Evolutionary conservation across 2,329 filamentous ascomycete genomes (phyloP), one percentile per base, ranked within the genome.

Genomic region (Xylariales sp.): DNA sequence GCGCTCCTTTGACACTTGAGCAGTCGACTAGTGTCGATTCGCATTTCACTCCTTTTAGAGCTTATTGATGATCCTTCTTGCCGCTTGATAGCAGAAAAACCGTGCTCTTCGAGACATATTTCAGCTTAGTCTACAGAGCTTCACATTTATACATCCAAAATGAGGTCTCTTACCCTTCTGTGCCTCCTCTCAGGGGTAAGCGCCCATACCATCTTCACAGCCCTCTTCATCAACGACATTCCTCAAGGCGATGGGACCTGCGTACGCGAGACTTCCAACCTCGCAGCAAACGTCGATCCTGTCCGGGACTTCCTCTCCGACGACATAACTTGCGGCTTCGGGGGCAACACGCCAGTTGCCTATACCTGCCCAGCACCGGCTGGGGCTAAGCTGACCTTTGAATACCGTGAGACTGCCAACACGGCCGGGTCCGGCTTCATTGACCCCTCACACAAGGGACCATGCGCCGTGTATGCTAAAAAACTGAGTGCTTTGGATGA

Each of bases 381-480:
- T 4, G 77, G 75, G 36, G 66, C 74, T 18, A 74, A 70, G 14
- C 62, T 87, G 43, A 82, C 78, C 12, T 84, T 88, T 53, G 73
- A 84, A 56, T 86, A 79, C 65, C 80, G 82, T 45, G 63, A 70
- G 43, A 80, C 70, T 61, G 70, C 83, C 33, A 70, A 82, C 55
- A 73, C 70, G 32, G 61, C 69, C 19, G 55, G 68, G 24, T 69
- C 74, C 3, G 74, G 75, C 15, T 63, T 70, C 43, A 73, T 88
- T 43, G 82, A 83, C 55, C 53, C 56, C 11, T 74, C 72, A 9
- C 56, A 58, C 15, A 58, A 59, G 57, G 84, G 84, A 0, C 82
- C 85, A 35, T 86, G 84, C 54, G 75, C 83, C 21, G 75, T 88
- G 16, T 89, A 88, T 61, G 68, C 87, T 64, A 88, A 88, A 67